Evolutionary conservation across 2,329 filamentous ascomycete genomes (phyloP).

Genomic region (Domatiomyces globalis): DNA sequence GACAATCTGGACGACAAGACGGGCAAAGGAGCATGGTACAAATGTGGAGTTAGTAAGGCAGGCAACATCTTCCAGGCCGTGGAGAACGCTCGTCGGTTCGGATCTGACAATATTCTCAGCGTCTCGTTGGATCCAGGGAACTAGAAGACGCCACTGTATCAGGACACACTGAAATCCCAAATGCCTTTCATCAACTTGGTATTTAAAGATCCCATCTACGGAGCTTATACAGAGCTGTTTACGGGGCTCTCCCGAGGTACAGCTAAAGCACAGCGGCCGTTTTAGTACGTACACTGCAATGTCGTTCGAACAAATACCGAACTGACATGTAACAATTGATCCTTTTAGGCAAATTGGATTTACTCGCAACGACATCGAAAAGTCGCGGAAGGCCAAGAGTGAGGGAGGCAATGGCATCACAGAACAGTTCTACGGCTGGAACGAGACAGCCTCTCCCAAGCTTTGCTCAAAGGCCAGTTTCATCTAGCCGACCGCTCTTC

Average conservation of each 20-base stretch:
- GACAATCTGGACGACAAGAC: not conserved
- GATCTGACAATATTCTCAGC: constrained; percentile 8
- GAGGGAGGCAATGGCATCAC: constrained; percentile 22
- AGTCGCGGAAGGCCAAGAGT: constrained; percentile 3
- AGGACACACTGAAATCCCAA: constrained; percentile 18
- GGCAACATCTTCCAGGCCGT: constrained; percentile 10
- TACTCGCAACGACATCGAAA: not conserved
- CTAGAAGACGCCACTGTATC: constrained; percentile 20
- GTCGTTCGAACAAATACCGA: constrained; percentile 6
- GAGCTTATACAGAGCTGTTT: constrained; percentile 37
- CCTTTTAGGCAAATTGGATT: not conserved
- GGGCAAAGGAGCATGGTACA: not conserved
- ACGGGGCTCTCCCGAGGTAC: constrained; percentile 34
- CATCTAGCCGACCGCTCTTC: no score
- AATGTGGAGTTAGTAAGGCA: constrained; percentile 1
- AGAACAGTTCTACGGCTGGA: constrained; percentile 29
- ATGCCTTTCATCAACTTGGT: constrained; percentile 16
- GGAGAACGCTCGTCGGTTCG: constrained; percentile 19
- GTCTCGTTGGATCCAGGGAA: constrained; percentile 24
- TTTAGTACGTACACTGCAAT: constrained; percentile 7
- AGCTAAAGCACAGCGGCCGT: constrained; percentile 22
- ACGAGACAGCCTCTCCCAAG: no score
- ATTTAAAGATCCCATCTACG: constrained; percentile 23
- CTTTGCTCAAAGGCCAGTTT: constrained; percentile 9
- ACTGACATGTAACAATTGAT: no score